Base-by-base conservation (phyloP, 2,329 filamentous ascomycete species). In the Emmonsia crescens region DNA sequence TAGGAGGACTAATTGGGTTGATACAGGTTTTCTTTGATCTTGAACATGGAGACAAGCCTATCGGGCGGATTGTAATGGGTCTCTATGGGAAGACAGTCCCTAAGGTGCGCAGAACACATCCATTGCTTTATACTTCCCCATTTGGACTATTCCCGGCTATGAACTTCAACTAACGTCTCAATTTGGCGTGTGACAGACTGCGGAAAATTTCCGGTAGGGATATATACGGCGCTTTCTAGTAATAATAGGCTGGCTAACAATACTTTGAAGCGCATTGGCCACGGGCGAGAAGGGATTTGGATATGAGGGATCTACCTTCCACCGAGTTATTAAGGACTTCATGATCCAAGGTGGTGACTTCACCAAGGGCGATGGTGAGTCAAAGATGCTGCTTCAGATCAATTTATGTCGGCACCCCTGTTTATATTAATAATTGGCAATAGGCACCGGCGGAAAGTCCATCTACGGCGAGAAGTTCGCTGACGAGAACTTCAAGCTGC, bases 311-410 rank as follows among this genome's bases (percentile, higher is more conserved):
- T 86, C 84, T 48, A 79, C 77, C 64, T 88, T 88, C 80, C 85
- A 88, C 79, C 83, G 85, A 70, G 83, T 88, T 66, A 88, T 88
- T 77, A 85, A 85, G 75, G 73, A 83, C 64, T 88, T 88, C 76
- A 87, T 88, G 85, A 85, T 88, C 66, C 85, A 87, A 74, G 85
- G 84, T 69, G 85, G 84, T 73, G 85, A 87, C 72, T 87, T 87
- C 74, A 87, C 85, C 66, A 80, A 78, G 33, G 81, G 81, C 54
- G 84, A 88, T 68, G 84, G 76, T 78, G 64, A 64, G 70, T n/a
- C 66, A 40, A 16, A 19, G 52, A 56, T 27, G 27, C 52, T 40
- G 29, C 33, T n/a, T 31, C 38, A 9, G 33, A 4, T 52, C 19
- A 52, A 10, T 19, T 2, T 9, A 40, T 5, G 5, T 40, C 21